A percentile compares a stretch with the other conserved stretches of the same genome.
Conservation (phyloP, 371 early-diverging fungal genomes). For the Smittium mucronatum region DNA sequence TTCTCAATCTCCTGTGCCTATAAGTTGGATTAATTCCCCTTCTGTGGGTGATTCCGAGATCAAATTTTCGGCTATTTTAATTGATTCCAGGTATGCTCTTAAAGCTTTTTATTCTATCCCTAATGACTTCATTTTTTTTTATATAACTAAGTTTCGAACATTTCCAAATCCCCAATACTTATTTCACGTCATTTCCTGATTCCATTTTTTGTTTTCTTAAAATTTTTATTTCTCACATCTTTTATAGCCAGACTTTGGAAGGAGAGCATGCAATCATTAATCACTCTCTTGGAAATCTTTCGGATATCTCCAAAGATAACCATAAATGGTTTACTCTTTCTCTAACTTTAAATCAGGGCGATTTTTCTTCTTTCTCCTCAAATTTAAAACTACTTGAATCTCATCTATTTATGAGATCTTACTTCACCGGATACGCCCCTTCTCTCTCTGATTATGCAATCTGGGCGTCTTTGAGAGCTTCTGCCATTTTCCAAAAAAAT, state of each 20-base stretch:
- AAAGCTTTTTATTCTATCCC: not conserved
- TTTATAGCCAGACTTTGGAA: not conserved
- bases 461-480: constrained; percentile 79
- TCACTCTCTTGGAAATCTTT: not conserved
- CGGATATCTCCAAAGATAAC: not conserved
- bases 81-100: not conserved
- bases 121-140: not conserved
- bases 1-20: not conserved
- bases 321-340: not conserved
- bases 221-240: too few species aligned
- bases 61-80: not conserved
- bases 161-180: too few species aligned
- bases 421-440: constrained; percentile 61
- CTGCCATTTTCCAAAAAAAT: constrained; percentile 62
- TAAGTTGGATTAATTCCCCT: not conserved
- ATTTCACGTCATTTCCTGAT: too few species aligned
- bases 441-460: constrained; percentile 71
- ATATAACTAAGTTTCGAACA: too few species aligned
- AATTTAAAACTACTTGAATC: constrained; percentile 56
- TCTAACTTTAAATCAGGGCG: not conserved
- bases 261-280: not conserved
- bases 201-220: too few species aligned
- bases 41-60: not conserved
- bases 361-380: constrained; percentile 33
- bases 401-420: constrained; percentile 66